Evolutionary conservation across 345 rosid species (phyloP), one percentile per base, ranked within the genome.

Genomic region (Angophora floribunda): DNA sequence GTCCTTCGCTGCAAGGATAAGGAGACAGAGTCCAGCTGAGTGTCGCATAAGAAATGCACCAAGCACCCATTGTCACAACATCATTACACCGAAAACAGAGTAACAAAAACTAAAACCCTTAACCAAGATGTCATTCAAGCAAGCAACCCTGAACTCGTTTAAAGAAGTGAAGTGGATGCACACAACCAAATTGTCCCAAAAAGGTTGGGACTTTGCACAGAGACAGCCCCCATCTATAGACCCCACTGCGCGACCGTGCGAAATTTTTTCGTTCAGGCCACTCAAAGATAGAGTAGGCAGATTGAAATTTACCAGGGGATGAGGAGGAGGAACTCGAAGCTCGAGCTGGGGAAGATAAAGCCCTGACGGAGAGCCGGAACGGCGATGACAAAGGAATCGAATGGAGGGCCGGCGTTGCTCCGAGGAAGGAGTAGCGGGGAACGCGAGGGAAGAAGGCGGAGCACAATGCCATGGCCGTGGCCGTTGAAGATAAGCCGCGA

Each of bases 391-490:
- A 93, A 7, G 90, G 59, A 87, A 92, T 86, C 78, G 90, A 88
- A 87, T 90, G 88, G 86, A 92, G 88, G 88, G 86, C 80, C 93
- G 96, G 94, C 70, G 47, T 32, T 4, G 67, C 30, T 79, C 79
- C 92, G 51, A 91, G 70, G 91, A 88, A 88, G 80, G 92, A 93
- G 85, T 63, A 87, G 88, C n/a, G 24, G 79, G 98, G 92, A 52
- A 96, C 65, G 16, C 87, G 95, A 90, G 98, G 93, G 91, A 93
- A 92, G 87, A 95, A 95, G 91, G 92, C 90, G 17, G 96, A 95
- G 92, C 93, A 90, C 89, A 93, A 85, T 51, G 95, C 94, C 97
- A 96, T 95, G 49, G 82, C 82, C 89, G 94, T 89, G 79, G 91
- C 85, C 61, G 91, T 86, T 85, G 94, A 93, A 87, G 65, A 86